Conservation (phyloP, 805 yeast species). For the Wickerhamiella sergipiensis region DNA sequence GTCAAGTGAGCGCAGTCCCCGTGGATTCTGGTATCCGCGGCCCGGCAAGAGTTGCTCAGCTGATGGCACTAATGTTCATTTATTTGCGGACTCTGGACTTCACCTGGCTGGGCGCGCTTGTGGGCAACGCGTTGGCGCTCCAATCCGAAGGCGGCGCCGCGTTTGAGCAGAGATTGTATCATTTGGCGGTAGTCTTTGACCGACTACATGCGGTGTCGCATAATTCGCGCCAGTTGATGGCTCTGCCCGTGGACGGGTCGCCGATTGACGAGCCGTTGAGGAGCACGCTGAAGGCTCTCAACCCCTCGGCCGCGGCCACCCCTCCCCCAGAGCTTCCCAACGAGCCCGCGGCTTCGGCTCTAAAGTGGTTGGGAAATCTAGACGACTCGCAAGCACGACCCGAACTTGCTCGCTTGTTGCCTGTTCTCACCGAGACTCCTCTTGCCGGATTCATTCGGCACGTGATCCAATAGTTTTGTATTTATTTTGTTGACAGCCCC, state of each 20-base stretch:
- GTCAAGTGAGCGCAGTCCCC: slow-evolving; percentile 9
- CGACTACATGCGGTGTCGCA: slow-evolving; percentile 8
- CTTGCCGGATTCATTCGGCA: slow-evolving; percentile 2
- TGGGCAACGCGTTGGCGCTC: slow-evolving; percentile 17
- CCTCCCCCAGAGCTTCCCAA: not conserved
- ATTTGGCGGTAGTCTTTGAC: slow-evolving; percentile 11
- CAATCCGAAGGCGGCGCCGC: not conserved
- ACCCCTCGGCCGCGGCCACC: not conserved
- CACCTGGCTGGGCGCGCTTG: slow-evolving; percentile 26
- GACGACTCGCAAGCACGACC: not conserved
- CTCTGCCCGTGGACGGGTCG: slow-evolving; percentile 4
- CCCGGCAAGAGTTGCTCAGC: slow-evolving; percentile 18
- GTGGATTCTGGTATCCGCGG: slow-evolving; percentile 6
- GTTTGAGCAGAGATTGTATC: slow-evolving; percentile 11
- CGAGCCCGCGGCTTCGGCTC: not conserved
- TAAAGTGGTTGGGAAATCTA: not conserved
- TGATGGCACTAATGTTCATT: slow-evolving; percentile 24
- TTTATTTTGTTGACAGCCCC: not conserved
- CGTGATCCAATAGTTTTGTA: not conserved
- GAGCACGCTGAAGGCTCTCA: slow-evolving; percentile 5
- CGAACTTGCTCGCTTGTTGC: not conserved
- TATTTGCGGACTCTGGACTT: slow-evolving; percentile 22
- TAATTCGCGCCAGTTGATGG: slow-evolving; percentile 3
- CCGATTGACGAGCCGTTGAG: slow-evolving; percentile 3
- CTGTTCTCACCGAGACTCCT: slow-evolving; percentile 5